These are phyloP conservation scores for Pichia sporocuriosa DNA, from an alignment of 805 yeast genomes.

Conservation along the genomic window DNA sequence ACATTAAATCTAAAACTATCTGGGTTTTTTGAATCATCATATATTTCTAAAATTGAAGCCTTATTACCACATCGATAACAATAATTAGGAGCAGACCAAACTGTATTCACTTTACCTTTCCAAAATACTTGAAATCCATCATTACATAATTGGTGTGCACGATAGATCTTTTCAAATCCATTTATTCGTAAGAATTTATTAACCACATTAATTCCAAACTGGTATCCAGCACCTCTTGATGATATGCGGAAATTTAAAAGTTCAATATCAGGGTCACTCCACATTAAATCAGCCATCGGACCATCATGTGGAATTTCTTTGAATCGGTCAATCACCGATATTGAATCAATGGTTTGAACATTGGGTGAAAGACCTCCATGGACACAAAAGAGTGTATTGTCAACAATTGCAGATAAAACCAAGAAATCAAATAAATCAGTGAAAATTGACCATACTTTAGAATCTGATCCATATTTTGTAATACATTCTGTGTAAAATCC, in stretches of 20 bases:
- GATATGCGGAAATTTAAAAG: slow-evolving; percentile 73
- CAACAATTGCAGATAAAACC: slow-evolving; percentile 84
- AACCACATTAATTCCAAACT: slow-evolving; percentile 88
- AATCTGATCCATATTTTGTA: slow-evolving; percentile 71
- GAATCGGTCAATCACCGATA: slow-evolving; percentile 82
- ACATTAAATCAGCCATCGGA: slow-evolving; percentile 97
- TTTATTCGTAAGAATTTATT: slow-evolving; percentile 77
- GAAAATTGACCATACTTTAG: slow-evolving; percentile 78
- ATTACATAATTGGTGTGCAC: slow-evolving; percentile 96
- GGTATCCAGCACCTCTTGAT: slow-evolving; percentile 97
- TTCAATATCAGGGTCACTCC: slow-evolving; percentile 96
- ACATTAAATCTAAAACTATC: slow-evolving; percentile 71
- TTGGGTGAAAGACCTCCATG: slow-evolving; percentile 97
- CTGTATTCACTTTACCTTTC: slow-evolving; percentile 86
- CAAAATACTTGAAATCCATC: slow-evolving; percentile 93
- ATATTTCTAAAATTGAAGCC: slow-evolving; percentile 91
- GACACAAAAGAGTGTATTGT: slow-evolving; percentile 84
- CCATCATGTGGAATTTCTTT: slow-evolving; percentile 98
- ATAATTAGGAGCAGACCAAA: slow-evolving; percentile 98
- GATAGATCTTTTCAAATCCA: slow-evolving; percentile 67
- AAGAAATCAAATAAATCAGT: slow-evolving; percentile 91
- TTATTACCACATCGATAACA: slow-evolving; percentile 96
- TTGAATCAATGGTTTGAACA: slow-evolving; percentile 89
- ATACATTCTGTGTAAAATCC: slow-evolving; percentile 95
- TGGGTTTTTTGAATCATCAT: slow-evolving; percentile 50